These are phyloP conservation scores for Delonix regia DNA, from an alignment of 306 rosid species.

Conservation along the genomic window DNA sequence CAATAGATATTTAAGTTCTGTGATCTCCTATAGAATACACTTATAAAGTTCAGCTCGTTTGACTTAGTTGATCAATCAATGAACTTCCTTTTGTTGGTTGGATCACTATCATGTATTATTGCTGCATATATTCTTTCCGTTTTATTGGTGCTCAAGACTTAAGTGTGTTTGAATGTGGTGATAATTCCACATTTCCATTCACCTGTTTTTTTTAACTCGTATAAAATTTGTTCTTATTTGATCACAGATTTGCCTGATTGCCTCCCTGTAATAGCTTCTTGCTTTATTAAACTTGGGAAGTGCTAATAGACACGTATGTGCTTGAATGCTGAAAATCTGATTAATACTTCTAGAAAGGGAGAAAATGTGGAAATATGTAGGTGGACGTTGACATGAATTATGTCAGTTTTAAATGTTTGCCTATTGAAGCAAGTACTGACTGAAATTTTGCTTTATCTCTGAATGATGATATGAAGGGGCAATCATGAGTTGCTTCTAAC, in stretches of 20 bases:
- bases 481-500: neutral
- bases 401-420: neutral
- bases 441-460: neutral
- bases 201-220: neutral
- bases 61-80: conserved; percentile 11
- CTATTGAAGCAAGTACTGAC: neutral
- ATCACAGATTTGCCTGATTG: neutral
- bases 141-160: neutral
- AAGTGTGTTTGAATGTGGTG: neutral
- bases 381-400: neutral
- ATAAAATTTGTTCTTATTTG: neutral
- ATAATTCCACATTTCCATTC: neutral
- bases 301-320: conserved; percentile 3
- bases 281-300: neutral
- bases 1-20: neutral
- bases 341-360: neutral
- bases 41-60: neutral
- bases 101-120: neutral
- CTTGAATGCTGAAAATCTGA: conserved; percentile 12
- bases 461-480: neutral
- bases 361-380: neutral
- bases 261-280: neutral
- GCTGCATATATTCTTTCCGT: neutral
- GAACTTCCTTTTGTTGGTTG: conserved; percentile 16
- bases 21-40: neutral